Percentiles rank a stretch among this genome's conserved stretches.
phyloP scores from a whole-genome alignment of 192 early-diverging fungal species.

The Coemansia sp. region DNA sequence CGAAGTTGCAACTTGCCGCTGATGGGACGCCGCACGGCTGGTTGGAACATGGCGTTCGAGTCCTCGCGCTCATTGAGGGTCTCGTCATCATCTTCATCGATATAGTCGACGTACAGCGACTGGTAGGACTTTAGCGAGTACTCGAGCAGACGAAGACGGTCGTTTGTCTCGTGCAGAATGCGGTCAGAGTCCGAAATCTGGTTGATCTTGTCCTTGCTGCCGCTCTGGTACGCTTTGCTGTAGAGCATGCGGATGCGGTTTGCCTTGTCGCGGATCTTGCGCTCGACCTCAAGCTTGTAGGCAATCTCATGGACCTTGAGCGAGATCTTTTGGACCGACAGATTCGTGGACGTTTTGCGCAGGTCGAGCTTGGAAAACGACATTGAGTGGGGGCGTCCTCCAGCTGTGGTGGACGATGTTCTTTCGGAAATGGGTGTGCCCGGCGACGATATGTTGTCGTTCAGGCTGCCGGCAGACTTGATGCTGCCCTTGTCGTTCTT shows the following conservation, averaged over 20 bases:
- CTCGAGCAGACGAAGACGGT: constrained; percentile 74
- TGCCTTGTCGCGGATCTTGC: constrained; percentile 75
- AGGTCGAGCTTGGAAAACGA: constrained; percentile 62
- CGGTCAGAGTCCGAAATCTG: constrained; percentile 46
- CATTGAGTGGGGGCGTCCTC: constrained; percentile 34
- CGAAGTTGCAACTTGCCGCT: constrained; percentile 73
- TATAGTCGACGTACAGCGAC: constrained; percentile 78
- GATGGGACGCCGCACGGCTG: constrained; percentile 69
- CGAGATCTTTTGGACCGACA: constrained; percentile 73
- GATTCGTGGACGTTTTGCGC: constrained; percentile 67
- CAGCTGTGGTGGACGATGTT: background rate
- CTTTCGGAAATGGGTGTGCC: constrained; percentile 22
- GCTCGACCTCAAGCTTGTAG: constrained; percentile 92
- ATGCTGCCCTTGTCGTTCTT: constrained; percentile 56
- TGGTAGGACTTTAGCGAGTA: constrained; percentile 84
- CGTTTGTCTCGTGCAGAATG: constrained; percentile 63
- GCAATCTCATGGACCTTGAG: constrained; percentile 85
- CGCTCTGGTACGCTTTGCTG: constrained; percentile 52
- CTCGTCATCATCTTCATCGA: constrained; percentile 77
- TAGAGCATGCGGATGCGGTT: constrained; percentile 50
- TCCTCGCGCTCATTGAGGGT: constrained; percentile 36
- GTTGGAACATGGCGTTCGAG: constrained; percentile 36
- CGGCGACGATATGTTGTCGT: constrained; percentile 25
- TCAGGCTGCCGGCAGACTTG: constrained; percentile 32
- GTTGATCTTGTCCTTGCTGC: constrained; percentile 56